Percentiles rank a stretch among this genome's conserved stretches.
Conservation (phyloP, 495 filamentous ascomycete species). For the Eremomyces bilateralis region DNA sequence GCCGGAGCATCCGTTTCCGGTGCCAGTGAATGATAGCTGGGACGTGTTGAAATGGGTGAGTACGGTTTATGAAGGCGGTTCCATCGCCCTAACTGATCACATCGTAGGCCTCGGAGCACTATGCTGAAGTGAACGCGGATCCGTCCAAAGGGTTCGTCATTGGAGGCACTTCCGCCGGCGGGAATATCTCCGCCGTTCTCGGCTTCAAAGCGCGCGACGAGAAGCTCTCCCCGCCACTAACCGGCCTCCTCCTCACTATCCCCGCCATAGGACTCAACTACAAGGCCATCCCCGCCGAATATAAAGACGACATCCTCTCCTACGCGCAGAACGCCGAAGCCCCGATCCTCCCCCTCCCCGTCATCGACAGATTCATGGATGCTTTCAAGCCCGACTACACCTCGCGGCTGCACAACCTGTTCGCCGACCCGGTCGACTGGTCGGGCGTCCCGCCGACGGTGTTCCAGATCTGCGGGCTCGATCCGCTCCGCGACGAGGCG, state of each 20-base stretch:
- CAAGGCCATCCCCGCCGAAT: conserved; percentile 8
- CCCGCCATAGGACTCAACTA: conserved; percentile 5
- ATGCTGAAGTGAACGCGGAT: conserved; percentile 5
- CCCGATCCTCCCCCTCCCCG: background rate
- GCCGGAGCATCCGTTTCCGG: conserved; percentile 8
- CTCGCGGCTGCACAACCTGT: conserved; percentile 4
- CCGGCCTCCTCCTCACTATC: conserved; percentile 8
- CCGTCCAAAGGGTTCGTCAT: conserved; percentile 11
- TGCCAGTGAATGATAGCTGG: conserved; percentile 4
- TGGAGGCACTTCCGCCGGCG: conserved; percentile 12
- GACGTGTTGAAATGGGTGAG: conserved; percentile 8
- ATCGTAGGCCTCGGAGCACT: conserved; percentile 6
- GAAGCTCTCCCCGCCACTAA: conserved; percentile 8
- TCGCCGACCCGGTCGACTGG: conserved; percentile 1
- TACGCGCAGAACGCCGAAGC: background rate
- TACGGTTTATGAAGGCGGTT: too few species aligned
- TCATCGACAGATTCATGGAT: background rate
- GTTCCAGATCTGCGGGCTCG: conserved; percentile 19
- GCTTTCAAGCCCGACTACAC: conserved; percentile 3
- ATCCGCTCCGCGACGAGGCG: conserved; percentile 22
- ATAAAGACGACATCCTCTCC: conserved; percentile 1
- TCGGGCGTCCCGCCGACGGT: conserved; percentile 5
- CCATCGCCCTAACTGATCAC: background rate
- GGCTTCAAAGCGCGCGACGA: conserved; percentile 5
- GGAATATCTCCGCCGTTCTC: conserved; percentile 5